Conservation (phyloP, 2,329 filamentous ascomycete species). For the Shiraia sp. region DNA sequence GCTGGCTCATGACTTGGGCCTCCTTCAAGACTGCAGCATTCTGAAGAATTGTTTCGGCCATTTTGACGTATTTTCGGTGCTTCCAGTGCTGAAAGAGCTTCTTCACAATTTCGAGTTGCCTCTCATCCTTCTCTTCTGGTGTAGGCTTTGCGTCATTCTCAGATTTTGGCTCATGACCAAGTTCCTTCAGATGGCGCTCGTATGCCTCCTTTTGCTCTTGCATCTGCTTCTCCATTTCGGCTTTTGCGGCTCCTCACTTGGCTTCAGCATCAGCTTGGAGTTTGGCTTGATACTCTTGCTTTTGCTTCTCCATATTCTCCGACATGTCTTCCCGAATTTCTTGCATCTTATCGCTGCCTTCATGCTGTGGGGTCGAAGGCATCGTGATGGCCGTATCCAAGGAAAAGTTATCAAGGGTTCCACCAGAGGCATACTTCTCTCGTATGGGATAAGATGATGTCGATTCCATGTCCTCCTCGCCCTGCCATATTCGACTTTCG, state of each 20-base stretch:
- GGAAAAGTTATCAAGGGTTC: conserved; percentile 94
- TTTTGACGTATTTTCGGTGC: conserved; percentile 82
- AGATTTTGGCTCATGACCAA: conserved; percentile 57
- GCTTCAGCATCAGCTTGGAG: conserved; percentile 75
- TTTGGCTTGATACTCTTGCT: conserved; percentile 78
- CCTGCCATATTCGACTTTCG: conserved; percentile 59
- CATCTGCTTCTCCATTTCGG: conserved; percentile 86
- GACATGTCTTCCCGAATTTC: conserved; percentile 83
- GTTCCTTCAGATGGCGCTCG: conserved; percentile 78
- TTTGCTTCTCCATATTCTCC: conserved; percentile 77
- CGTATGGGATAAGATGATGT: conserved; percentile 82
- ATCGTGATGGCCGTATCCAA: conserved; percentile 92
- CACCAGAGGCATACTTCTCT: conserved; percentile 94
- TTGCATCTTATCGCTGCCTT: conserved; percentile 76
- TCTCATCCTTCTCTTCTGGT: conserved; percentile 60
- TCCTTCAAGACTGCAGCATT: conserved; percentile 89
- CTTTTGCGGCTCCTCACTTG: conserved; percentile 75
- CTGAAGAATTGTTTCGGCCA: conserved; percentile 90
- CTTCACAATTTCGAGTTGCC: conserved; percentile 72
- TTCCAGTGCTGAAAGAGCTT: conserved; percentile 75
- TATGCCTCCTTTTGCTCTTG: conserved; percentile 81
- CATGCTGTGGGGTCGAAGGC: conserved; percentile 84
- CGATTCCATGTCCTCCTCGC: conserved; percentile 87
- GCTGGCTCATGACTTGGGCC: conserved; percentile 96
- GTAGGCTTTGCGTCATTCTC: conserved; percentile 45